phyloP scores from a whole-genome alignment of 495 filamentous ascomycete genomes.

The Rusavskia elegans region DNA sequence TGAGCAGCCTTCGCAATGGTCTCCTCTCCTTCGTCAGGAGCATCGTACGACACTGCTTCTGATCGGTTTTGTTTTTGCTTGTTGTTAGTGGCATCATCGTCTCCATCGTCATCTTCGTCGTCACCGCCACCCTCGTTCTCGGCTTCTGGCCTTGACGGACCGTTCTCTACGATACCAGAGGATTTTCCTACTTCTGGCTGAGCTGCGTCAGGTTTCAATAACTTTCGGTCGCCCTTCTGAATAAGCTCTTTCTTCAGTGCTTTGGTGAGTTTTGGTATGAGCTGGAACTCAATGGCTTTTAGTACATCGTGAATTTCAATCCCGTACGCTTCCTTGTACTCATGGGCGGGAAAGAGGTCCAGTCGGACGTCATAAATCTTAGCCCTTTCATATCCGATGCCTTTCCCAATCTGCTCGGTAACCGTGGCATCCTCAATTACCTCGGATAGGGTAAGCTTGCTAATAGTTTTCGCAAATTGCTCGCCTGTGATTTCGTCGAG shows the following conservation, averaged over 20 bases:
- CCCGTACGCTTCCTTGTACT: conserved; percentile 74
- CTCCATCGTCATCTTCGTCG: conserved; percentile 60
- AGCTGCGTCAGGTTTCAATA: conserved; percentile 44
- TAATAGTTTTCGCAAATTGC: conserved; percentile 82
- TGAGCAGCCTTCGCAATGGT: conserved; percentile 43
- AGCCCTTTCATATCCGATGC: conserved; percentile 44
- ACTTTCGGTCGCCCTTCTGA: conserved; percentile 51
- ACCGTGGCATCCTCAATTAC: conserved; percentile 73
- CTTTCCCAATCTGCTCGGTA: conserved; percentile 55
- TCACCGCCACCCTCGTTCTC: conserved; percentile 40
- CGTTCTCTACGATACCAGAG: conserved; percentile 50
- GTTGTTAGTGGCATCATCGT: conserved; percentile 72
- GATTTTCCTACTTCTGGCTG: conserved; percentile 71
- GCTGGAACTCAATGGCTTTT: conserved; percentile 58
- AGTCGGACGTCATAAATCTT: conserved; percentile 77
- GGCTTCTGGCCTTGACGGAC: conserved; percentile 22
- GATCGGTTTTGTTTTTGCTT: conserved; percentile 56
- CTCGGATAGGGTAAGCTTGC: conserved; percentile 71
- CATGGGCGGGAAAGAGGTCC: conserved; percentile 64
- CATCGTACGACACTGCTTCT: conserved; percentile 78
- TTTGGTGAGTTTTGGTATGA: conserved; percentile 52
- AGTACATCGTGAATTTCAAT: conserved; percentile 65
- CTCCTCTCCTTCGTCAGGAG: conserved; percentile 81
- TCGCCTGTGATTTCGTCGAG: conserved; percentile 52
- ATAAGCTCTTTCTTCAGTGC: conserved; percentile 62